Evolutionary conservation across 306 rosid genomes (phyloP).

Genomic region (Ammopiptanthus mongolicus): DNA sequence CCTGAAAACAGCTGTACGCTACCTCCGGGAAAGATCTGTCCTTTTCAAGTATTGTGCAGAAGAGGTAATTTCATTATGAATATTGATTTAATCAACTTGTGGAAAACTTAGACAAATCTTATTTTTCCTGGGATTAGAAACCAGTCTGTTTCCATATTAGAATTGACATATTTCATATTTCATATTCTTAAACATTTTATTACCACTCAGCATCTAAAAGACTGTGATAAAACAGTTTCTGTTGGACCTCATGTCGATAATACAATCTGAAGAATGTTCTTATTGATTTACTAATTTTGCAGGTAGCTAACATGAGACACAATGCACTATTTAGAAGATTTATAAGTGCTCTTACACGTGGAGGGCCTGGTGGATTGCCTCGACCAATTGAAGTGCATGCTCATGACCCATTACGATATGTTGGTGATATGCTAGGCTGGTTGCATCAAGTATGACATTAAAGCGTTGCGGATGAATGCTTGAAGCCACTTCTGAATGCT

Average conservation of each 20-base stretch:
- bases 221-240: neutral
- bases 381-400: conserved; percentile 99
- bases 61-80: conserved; percentile 56
- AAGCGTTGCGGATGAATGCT: conserved; percentile 20
- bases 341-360: conserved; percentile 95
- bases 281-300: conserved; percentile 20
- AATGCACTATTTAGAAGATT: conserved; percentile 93
- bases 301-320: conserved; percentile 99
- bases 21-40: conserved; percentile 89
- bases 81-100: conserved; percentile 3
- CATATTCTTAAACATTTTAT: neutral
- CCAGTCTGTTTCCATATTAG: conserved; percentile 5
- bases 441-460: conserved; percentile 72
- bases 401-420: conserved; percentile 94
- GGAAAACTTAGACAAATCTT: conserved; percentile 1
- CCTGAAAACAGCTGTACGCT: conserved; percentile 78
- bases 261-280: conserved; percentile 8
- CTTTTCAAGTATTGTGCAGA: conserved; percentile 99
- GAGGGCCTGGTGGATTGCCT: conserved; percentile 98
- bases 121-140: conserved; percentile 5
- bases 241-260: neutral
- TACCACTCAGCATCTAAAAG: conserved; percentile 15
- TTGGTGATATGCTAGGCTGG: conserved; percentile 97
- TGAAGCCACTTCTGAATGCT: conserved; percentile 11
- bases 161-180: conserved; percentile 9